phyloP scores from a whole-genome alignment of 129 eudicot genomes.

The sunflower (Helianthus annuus) region DNA sequence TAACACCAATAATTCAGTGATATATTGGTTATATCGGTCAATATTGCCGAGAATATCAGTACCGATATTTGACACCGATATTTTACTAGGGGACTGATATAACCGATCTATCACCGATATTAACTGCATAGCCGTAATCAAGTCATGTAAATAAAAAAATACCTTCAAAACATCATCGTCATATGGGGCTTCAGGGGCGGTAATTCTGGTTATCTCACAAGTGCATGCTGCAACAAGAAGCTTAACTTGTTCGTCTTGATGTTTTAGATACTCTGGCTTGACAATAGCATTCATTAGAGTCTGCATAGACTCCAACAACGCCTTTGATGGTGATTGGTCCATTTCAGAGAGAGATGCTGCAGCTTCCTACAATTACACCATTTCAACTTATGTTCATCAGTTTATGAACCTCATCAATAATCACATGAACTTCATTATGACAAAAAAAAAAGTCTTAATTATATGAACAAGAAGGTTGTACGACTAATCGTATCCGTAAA shows the following conservation, averaged over 20 bases:
- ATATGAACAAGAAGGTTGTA: slow-evolving; percentile 13
- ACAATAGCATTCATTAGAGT: slow-evolving; percentile 70
- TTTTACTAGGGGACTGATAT: no score
- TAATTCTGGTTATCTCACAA: slow-evolving; percentile 90
- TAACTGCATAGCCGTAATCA: background rate
- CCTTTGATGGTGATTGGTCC: slow-evolving; percentile 78
- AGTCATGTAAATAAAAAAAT: background rate
- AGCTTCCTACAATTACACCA: slow-evolving; percentile 68
- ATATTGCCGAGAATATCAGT: no score
- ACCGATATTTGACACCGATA: no score
- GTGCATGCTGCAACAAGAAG: slow-evolving; percentile 90
- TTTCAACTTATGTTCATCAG: background rate
- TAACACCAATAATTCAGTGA: no score
- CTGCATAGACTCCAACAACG: slow-evolving; percentile 73
- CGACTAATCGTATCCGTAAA: background rate
- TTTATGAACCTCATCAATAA: slow-evolving; percentile 14
- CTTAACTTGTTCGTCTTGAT: slow-evolving; percentile 81
- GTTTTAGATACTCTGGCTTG: slow-evolving; percentile 79
- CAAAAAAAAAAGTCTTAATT: background rate
- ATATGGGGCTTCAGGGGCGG: slow-evolving; percentile 98
- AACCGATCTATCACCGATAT: no score
- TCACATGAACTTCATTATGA: background rate
- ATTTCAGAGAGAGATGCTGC: slow-evolving; percentile 64
- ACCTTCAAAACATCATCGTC: slow-evolving; percentile 86
- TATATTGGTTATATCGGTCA: no score